Base-by-base conservation (phyloP, 441 rosid genomes). In the Raphanus hybrid region DNA sequence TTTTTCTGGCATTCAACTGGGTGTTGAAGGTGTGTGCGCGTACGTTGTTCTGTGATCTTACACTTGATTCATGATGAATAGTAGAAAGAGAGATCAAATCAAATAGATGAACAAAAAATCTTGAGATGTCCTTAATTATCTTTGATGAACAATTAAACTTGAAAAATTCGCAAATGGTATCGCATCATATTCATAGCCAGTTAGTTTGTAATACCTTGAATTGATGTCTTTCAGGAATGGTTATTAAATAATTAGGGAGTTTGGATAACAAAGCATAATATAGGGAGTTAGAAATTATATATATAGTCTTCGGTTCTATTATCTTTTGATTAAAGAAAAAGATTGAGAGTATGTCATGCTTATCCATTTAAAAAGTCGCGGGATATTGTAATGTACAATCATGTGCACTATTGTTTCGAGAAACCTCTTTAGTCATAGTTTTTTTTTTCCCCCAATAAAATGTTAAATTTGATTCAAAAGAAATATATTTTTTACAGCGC, bases 251-350 rank as follows among this genome's bases (percentile, higher is more conserved):
- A 60, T 29, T 61, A 52, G 39, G 41, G 11, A 29, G 41, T 61
- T 61, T 29, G 65, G 65, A 61, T 61, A 12, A n/a, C 65, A 29
- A 32, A 61, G 39, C 58, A 29, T 61, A 61, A 61, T 12, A 29
- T 29, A 61, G 65, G 58, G 26, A 23, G 26, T 23, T 23, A 0
- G 2, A 23, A 23, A 23, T 23, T 23, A 23, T 23, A 23, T 23
- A 23, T 23, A 23, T 23, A 0, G 23, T 5, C 3, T 62, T 27
- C 34, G 32, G 3, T 59, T 26, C 50, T 29, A 12, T 15, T 11
- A 16, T 72, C 35, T 63, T 59, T 59, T 29, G 20, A 43, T 20
- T n/a, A 64, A 52, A 62, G 58, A 52, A 52, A 23, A 15, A 29
- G 6, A 10, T 71, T 41, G 35, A 6, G 8, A 6, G 20, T 61